Conservation (phyloP, 495 filamentous ascomycete species). For the Penicillium chermesinum region DNA sequence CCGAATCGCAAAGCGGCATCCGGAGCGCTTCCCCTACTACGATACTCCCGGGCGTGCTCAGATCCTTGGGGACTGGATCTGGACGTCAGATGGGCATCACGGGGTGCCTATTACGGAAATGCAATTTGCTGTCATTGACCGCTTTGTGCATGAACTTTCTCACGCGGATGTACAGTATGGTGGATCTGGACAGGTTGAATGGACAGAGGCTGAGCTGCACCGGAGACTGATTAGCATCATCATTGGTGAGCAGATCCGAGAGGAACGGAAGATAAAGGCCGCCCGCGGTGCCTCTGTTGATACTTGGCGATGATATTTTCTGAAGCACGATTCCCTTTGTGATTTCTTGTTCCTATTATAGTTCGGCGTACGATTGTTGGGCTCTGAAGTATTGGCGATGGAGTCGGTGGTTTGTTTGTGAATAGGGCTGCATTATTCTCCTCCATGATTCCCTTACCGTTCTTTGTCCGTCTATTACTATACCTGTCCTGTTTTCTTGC, state of each 20-base stretch:
- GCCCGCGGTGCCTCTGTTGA: constrained; percentile 24
- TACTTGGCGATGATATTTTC: constrained; percentile 28
- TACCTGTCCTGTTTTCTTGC: too few relatives aligned
- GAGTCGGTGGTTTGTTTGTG: constrained; percentile 13
- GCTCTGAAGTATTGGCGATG: constrained; percentile 4
- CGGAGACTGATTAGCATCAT: constrained; percentile 44
- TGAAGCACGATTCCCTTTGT: neutral
- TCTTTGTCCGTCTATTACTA: constrained; percentile 7
- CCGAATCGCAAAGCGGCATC: constrained; percentile 34
- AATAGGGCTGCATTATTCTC: constrained; percentile 7
- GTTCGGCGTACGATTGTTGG: constrained; percentile 10
- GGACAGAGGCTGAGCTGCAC: constrained; percentile 45
- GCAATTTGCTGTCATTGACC: constrained; percentile 43
- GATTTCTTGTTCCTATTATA: neutral
- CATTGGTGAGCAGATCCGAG: constrained; percentile 44
- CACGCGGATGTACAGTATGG: constrained; percentile 34
- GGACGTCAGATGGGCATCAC: constrained; percentile 40
- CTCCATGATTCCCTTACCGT: constrained; percentile 24
- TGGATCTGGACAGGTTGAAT: constrained; percentile 38
- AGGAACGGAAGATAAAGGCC: constrained; percentile 28
- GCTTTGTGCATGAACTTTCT: constrained; percentile 40
- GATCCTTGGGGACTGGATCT: constrained; percentile 45
- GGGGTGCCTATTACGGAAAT: constrained; percentile 43
- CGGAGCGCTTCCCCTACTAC: constrained; percentile 37
- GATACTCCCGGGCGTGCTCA: constrained; percentile 32